phyloP scores from a whole-genome alignment of 306 rosid genomes.

The Pyrus bretschneideri region DNA sequence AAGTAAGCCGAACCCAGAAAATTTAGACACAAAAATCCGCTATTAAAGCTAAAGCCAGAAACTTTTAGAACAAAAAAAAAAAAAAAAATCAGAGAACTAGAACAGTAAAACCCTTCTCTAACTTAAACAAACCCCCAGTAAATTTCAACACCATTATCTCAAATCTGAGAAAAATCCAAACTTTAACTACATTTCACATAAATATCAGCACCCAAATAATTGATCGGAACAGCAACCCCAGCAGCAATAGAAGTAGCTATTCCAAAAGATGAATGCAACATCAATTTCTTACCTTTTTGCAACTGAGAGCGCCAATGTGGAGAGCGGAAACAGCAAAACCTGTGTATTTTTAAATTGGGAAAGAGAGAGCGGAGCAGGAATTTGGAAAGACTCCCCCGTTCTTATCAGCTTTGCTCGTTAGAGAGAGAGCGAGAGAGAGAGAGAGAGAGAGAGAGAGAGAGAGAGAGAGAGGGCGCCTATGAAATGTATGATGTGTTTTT shows the following conservation, averaged over 20 bases:
- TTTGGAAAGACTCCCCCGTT: neutral
- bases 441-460: neutral
- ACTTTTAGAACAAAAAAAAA: neutral
- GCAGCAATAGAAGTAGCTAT: neutral
- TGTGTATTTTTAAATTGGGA: neutral
- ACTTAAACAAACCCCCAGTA: neutral
- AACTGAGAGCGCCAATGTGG: slow-evolving; percentile 27
- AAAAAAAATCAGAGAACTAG: too few species aligned
- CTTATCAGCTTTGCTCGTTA: neutral
- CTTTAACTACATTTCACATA: neutral
- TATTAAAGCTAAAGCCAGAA: neutral
- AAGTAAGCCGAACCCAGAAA: neutral
- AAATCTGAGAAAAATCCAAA: neutral
- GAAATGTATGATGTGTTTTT: slow-evolving; percentile 24
- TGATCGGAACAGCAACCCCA: neutral
- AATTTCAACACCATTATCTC: neutral
- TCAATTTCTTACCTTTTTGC: slow-evolving; percentile 30
- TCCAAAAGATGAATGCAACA: neutral
- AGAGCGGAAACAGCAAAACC: slow-evolving; percentile 15
- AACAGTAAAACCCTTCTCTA: neutral
- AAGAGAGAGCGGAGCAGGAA: slow-evolving; percentile 3
- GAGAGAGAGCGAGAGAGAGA: neutral
- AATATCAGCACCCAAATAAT: neutral
- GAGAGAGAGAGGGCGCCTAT: slow-evolving; percentile 16
- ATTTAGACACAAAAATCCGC: neutral